Base-by-base conservation (phyloP, 768 basidiomycete genomes). In the Sporobolomyces roseus region DNA sequence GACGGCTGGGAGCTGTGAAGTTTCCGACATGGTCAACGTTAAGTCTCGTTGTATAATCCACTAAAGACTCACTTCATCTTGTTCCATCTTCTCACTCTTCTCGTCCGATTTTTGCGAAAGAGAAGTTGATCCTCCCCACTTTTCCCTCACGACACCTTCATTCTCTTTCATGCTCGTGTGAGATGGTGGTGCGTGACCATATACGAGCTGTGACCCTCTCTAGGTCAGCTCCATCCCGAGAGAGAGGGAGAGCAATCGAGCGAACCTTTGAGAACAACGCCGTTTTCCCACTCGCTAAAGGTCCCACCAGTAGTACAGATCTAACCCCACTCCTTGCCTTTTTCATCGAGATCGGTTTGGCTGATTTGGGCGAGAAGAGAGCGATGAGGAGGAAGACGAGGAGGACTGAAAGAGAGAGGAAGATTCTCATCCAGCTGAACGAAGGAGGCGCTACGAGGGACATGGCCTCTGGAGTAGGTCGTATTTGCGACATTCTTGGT, bases 231-330 rank as follows among this genome's bases (percentile, higher is more conserved):
- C 12, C 12, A 13, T 19, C 36, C 8, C 8, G 54, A 46, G 45
- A 46, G 38, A 19, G 1, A 35, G 25, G 2, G 43, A 10, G 4
- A 9, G 4, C 1, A 19, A 32, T n/a, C n/a, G n/a, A n/a, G 35
- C 72, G 49, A 30, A 75, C 74, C 54, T 45, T 66, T 0, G 70
- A 66, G 61, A 75, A 75, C 32, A 75, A 32, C 5, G 65, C 65
- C 45, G 74, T 75, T 66, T 75, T 75, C 8, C 74, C 74, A 21
- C 64, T 56, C n/a, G 70, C 72, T 38, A 72, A 45, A 21, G 74
- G 74, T 1, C 74, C 74, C 2, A 58, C 65, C 5, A 75, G 63
- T 12, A 75, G 46, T 3, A 75, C 61, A 8, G 70, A 74, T 21
- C 25, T 27, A 0, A 30, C 32, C 23, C 46, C 45, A 27, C 38